Percentiles rank a stretch among this genome's conserved stretches.
Conservation (phyloP, 352 stramenopile genomes). For the Phytophthora parvispora region DNA sequence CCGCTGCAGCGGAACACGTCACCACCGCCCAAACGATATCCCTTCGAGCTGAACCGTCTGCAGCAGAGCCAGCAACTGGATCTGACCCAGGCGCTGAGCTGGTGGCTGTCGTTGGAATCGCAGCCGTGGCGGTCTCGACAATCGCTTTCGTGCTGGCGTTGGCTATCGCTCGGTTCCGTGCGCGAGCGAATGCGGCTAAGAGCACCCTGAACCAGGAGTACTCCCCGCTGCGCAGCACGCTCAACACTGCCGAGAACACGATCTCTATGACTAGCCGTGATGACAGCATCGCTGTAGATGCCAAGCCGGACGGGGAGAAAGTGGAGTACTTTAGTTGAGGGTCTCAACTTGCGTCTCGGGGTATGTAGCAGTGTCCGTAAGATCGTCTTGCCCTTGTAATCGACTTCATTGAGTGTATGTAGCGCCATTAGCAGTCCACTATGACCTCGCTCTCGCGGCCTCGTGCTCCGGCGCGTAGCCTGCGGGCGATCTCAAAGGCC, state of each 20-base stretch:
- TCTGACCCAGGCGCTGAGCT: not conserved
- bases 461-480: not conserved
- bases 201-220: constrained; percentile 2
- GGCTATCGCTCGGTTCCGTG: constrained; percentile 1
- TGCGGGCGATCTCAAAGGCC: constrained; percentile 1
- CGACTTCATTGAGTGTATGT: not conserved
- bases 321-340: constrained; percentile 22
- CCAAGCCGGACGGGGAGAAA: constrained; percentile 6
- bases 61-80: not conserved
- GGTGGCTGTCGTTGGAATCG: constrained; percentile 1
- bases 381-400: not conserved
- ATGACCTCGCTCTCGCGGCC: not conserved
- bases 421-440: not conserved
- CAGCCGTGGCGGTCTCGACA: not conserved
- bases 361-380: not conserved
- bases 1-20: not conserved
- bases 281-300: constrained; percentile 10
- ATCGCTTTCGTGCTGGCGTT: constrained; percentile 13
- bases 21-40: constrained; percentile 4
- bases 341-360: not conserved
- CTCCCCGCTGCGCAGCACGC: constrained; percentile 16
- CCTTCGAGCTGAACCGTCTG: constrained; percentile 5
- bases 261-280: constrained; percentile 25
- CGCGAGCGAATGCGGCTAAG: constrained; percentile 1
- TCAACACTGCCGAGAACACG: constrained; percentile 25